Percentiles rank a stretch among this genome's conserved stretches.
phyloP scores from a whole-genome alignment of 2,329 filamentous ascomycete genomes.

The Pseudodiploospora longispora region DNA sequence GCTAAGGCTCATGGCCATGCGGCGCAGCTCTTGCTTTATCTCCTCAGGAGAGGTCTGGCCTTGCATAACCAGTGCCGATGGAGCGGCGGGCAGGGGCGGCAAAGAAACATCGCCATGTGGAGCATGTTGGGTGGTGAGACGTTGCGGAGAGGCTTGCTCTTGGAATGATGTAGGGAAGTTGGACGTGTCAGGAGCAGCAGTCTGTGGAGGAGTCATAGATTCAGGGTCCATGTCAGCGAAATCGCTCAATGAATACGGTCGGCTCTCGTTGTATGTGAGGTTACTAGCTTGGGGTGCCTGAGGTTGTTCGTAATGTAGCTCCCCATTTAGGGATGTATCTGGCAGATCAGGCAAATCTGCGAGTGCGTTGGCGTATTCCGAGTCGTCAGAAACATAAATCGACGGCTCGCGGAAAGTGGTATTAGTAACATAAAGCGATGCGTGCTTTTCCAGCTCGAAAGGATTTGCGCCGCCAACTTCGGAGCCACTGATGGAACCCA shows the following conservation, averaged over 20 bases:
- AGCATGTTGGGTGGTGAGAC: slow-evolving; percentile 11
- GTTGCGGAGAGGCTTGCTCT: slow-evolving; percentile 12
- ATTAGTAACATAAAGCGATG: slow-evolving; percentile 42
- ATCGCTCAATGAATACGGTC: slow-evolving; percentile 32
- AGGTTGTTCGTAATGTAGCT: slow-evolving; percentile 9
- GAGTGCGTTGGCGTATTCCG: slow-evolving; percentile 35
- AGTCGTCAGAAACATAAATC: slow-evolving; percentile 54
- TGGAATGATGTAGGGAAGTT: slow-evolving; percentile 9
- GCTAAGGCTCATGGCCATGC: slow-evolving; percentile 39
- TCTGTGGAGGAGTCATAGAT: slow-evolving; percentile 23
- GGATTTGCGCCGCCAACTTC: slow-evolving; percentile 48
- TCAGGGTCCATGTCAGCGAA: slow-evolving; percentile 34
- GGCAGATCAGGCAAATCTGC: slow-evolving; percentile 18
- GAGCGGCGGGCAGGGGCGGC: slow-evolving; percentile 35
- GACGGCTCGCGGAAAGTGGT: slow-evolving; percentile 43
- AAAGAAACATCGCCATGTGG: slow-evolving; percentile 16
- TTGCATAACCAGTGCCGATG: slow-evolving; percentile 45
- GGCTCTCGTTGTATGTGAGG: slow-evolving; percentile 8
- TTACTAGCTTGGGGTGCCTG: slow-evolving; percentile 7
- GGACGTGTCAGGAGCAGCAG: slow-evolving; percentile 16
- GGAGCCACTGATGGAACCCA: slow-evolving; percentile 46
- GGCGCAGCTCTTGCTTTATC: slow-evolving; percentile 42
- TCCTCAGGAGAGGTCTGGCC: slow-evolving; percentile 43
- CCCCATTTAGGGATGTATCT: slow-evolving; percentile 13
- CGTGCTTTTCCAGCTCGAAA: slow-evolving; percentile 56